Evolutionary conservation across 805 yeast species (phyloP), one percentile per base, ranked within the genome.

Genomic region (Wickerhamomyces rabaulensis): DNA sequence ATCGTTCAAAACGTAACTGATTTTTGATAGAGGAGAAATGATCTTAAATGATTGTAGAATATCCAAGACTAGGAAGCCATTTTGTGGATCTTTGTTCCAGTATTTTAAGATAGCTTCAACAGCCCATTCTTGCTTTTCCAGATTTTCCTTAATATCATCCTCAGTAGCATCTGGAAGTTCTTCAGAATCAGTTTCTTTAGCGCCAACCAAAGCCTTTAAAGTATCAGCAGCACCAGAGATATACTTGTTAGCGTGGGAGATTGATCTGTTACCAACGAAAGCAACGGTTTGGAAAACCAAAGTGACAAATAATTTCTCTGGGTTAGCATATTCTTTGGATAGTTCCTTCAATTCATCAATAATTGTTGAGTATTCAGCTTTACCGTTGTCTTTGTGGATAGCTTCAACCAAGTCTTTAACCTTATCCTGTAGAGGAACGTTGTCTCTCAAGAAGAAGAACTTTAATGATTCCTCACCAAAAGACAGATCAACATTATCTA

Each of bases 261-360:
- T 75, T 0, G 97, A 91, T 61, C 97, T 77, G 41, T 89, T 84
- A 13, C 98, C 97, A 48, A 89, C 82, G 54, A 82, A 82, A 40
- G 92, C 85, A 43, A 88, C 74, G 0, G 84, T 73, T 58, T 87
- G 92, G 56, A 84, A 74, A 13, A 89, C 65, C 15, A 87, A 66
- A 25, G 84, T 78, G 16, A 86, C 69, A 33, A 83, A 62, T 45
- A 84, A 72, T 55, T 67, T 65, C 22, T 70, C 69, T 38, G 70
- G 55, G 39, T 69, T 63, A 2, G 62, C 62, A 20, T 69, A 73
- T 7, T 56, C 54, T 42, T 58, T 48, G 39, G 52, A 46, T 43
- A 50, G 58, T n/a, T 58, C 60, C 40, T 57, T 65, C 10, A 73
- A 52, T 10, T 56, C 62, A 16, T 55, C 57, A 15, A 68, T 44